A percentile compares a stretch with the other conserved stretches of the same genome.
Conservation (phyloP, 2,329 filamentous ascomycete species). For the Aspergillus sergii region DNA sequence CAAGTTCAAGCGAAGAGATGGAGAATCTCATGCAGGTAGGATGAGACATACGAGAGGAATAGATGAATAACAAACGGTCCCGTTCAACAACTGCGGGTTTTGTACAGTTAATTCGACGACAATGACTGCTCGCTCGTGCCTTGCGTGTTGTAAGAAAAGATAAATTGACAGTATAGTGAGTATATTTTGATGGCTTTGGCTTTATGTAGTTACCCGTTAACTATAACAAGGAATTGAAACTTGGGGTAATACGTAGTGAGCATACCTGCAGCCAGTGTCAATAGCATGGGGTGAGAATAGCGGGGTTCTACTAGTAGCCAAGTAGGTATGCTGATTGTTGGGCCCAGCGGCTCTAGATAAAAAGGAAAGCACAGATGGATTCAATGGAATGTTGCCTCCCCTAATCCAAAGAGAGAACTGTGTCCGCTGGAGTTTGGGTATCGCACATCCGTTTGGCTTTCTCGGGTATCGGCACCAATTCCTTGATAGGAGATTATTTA, state of each 20-base stretch:
- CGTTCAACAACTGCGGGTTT: background rate
- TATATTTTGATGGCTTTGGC: background rate
- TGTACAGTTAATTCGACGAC: background rate
- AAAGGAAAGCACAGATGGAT: background rate
- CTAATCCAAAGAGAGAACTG: background rate
- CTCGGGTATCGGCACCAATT: background rate
- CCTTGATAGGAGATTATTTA: background rate
- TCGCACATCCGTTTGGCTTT: background rate
- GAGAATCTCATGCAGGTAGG: background rate
- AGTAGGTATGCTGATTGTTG: background rate
- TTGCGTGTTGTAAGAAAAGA: background rate
- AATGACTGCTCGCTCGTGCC: background rate
- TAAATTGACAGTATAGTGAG: background rate
- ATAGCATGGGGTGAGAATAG: background rate
- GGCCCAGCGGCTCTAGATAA: background rate
- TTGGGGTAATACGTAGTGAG: background rate
- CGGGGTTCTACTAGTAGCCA: background rate
- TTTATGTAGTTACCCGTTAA: background rate
- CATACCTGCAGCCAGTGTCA: background rate
- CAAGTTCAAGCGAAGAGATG: background rate
- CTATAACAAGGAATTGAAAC: background rate
- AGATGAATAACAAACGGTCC: background rate
- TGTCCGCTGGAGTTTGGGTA: background rate
- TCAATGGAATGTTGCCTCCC: background rate
- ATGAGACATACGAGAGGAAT: background rate